A percentile compares a stretch with the other conserved stretches of the same genome.
These are phyloP conservation scores for Phytophthora citrophthora DNA, from an alignment of 352 stramenopile genomes.

Conservation along the genomic window DNA sequence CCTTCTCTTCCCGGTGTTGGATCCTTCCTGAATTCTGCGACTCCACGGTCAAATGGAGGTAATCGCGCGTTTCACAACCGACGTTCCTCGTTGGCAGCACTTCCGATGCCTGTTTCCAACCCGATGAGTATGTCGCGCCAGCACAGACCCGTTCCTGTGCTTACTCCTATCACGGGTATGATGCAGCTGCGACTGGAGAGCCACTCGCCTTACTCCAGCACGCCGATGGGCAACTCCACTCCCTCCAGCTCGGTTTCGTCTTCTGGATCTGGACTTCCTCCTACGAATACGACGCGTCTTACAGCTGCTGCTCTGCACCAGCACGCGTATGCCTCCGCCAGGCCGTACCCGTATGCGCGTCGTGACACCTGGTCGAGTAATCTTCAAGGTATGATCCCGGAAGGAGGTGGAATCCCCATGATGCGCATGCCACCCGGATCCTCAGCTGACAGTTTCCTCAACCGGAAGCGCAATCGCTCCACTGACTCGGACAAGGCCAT, in stretches of 20 bases:
- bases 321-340: slow-evolving; percentile 55
- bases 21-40: slow-evolving; percentile 34
- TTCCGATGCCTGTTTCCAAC: slow-evolving; percentile 53
- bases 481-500: slow-evolving; percentile 70
- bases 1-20: slow-evolving; percentile 48
- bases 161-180: slow-evolving; percentile 76
- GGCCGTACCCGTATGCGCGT: slow-evolving; percentile 43
- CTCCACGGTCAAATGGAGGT: slow-evolving; percentile 22
- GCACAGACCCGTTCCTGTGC: slow-evolving; percentile 39
- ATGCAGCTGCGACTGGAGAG: slow-evolving; percentile 74
- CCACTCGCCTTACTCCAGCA: slow-evolving; percentile 33
- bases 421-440: slow-evolving; percentile 42
- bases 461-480: slow-evolving; percentile 78
- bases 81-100: slow-evolving; percentile 56
- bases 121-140: slow-evolving; percentile 25
- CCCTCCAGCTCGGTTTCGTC: slow-evolving; percentile 29
- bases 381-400: slow-evolving; percentile 36
- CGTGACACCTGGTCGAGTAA: slow-evolving; percentile 47
- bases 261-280: slow-evolving; percentile 18
- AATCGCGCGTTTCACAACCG: slow-evolving; percentile 43
- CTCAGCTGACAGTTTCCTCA: slow-evolving; percentile 50
- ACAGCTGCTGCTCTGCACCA: slow-evolving; percentile 51
- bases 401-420: slow-evolving; percentile 44
- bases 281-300: slow-evolving; percentile 26
- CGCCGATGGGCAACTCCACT: slow-evolving; percentile 26